These are phyloP conservation scores for Leptomonas seymouri DNA, from an alignment of 208 protist genomes.

Conservation along the genomic window DNA sequence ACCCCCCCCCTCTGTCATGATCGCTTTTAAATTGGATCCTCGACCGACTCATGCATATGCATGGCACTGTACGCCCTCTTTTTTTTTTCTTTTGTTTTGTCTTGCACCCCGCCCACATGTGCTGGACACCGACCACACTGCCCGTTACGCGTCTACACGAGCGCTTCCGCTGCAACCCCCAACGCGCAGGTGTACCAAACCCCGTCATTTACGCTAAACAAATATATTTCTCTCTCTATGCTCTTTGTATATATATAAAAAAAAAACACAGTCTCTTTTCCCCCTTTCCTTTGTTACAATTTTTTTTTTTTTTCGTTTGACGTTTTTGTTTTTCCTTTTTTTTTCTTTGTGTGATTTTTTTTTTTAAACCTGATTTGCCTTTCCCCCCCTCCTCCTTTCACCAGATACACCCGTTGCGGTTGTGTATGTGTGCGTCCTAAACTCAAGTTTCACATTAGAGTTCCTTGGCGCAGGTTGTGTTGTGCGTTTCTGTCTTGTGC, in stretches of 20 bases:
- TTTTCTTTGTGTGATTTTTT: background rate
- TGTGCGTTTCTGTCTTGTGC: background rate
- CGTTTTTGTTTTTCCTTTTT: slow-evolving; percentile 21
- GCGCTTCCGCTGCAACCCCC: too few species aligned
- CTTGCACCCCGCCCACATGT: too few species aligned
- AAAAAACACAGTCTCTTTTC: slow-evolving; percentile 5
- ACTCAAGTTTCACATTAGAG: background rate
- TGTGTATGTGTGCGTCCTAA: background rate
- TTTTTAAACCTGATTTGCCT: background rate
- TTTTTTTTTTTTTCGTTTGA: slow-evolving; percentile 1
- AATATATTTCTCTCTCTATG: too few species aligned
- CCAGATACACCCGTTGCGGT: background rate
- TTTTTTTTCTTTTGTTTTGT: too few species aligned
- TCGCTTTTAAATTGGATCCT: too few species aligned
- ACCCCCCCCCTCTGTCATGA: too few species aligned
- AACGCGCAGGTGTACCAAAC: slow-evolving; percentile 18
- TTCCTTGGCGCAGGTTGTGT: background rate
- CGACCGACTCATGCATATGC: too few species aligned
- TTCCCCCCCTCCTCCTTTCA: background rate
- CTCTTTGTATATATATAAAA: too few species aligned
- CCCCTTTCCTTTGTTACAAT: background rate
- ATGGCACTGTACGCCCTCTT: too few species aligned
- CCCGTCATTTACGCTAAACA: slow-evolving; percentile 15
- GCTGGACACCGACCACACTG: too few species aligned
- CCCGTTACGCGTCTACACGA: too few species aligned